Conservation (phyloP, 306 rosid genomes). For the Alnus rubra region DNA sequence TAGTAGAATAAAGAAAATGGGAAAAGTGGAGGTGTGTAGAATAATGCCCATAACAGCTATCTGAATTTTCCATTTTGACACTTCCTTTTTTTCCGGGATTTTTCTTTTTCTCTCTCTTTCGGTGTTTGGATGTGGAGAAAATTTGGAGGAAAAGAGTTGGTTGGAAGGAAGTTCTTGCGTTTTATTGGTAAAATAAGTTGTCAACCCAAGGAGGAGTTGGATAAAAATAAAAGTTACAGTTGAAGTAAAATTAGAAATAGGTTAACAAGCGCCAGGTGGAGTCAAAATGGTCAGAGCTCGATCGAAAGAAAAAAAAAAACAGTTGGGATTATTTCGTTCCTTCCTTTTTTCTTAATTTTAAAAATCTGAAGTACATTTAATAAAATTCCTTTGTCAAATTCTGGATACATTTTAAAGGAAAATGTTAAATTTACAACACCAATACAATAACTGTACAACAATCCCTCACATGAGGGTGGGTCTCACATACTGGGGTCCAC, state of each 20-base stretch:
- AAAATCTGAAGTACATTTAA: background rate
- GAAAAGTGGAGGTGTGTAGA: slow-evolving; percentile 16
- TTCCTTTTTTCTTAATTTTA: background rate
- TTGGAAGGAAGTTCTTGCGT: background rate
- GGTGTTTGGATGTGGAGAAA: background rate
- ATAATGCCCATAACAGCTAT: slow-evolving; percentile 14
- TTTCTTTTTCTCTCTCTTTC: background rate
- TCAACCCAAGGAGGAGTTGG: background rate
- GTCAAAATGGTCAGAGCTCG: background rate
- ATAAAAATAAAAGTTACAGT: background rate
- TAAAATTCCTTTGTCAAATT: too few species aligned
- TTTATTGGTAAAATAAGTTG: background rate
- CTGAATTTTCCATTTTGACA: slow-evolving; percentile 38
- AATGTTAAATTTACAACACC: too few species aligned
- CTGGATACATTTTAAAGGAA: too few species aligned
- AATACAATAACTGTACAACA: too few species aligned
- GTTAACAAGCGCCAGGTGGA: background rate
- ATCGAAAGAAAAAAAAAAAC: background rate
- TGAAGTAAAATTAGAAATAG: background rate
- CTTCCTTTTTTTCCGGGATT: slow-evolving; percentile 17
- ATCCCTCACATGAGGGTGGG: too few species aligned
- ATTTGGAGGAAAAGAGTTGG: background rate
- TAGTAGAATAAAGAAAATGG: background rate
- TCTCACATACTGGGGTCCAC: too few species aligned
- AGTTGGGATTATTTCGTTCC: too few species aligned